phyloP scores from a whole-genome alignment of 805 yeast genomes.

The Monosporozyma siamensis region DNA sequence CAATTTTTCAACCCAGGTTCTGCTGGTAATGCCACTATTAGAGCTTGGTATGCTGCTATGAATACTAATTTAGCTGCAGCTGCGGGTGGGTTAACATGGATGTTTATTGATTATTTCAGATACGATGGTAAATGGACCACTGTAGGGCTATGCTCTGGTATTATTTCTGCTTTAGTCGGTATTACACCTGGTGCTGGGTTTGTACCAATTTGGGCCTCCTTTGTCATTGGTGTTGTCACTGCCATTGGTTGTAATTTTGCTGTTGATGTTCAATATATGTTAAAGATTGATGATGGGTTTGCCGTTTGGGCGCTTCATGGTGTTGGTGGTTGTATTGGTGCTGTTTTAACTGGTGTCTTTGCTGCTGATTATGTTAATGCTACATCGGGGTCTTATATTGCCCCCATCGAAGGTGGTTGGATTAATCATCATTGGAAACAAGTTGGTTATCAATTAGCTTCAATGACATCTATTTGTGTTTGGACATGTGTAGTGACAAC shows the following conservation, averaged over 20 bases:
- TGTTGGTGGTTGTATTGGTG: conserved; percentile 83
- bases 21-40: conserved; percentile 83
- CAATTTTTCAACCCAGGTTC: conserved; percentile 94
- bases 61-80: conserved; percentile 94
- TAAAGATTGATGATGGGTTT: conserved; percentile 86
- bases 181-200: conserved; percentile 96
- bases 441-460: conserved; percentile 84
- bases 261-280: conserved; percentile 61
- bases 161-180: conserved; percentile 88
- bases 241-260: conserved; percentile 77
- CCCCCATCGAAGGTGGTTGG: conserved; percentile 77
- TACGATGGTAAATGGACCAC: conserved; percentile 87
- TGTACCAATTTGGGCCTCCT: conserved; percentile 85
- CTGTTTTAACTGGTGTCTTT: conserved; percentile 79
- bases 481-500: conserved; percentile 75
- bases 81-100: conserved; percentile 88
- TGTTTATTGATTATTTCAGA: conserved; percentile 81
- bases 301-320: conserved; percentile 93
- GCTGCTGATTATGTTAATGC: conserved; percentile 88
- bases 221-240: conserved; percentile 72
- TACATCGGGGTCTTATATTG: conserved; percentile 51
- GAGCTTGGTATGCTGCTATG: conserved; percentile 90
- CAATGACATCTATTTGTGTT: conserved; percentile 53
- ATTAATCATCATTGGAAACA: conserved; percentile 73
- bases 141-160: conserved; percentile 90